Conservation (phyloP, 2,329 filamentous ascomycete species). For the Pseudogymnoascus sp. region DNA sequence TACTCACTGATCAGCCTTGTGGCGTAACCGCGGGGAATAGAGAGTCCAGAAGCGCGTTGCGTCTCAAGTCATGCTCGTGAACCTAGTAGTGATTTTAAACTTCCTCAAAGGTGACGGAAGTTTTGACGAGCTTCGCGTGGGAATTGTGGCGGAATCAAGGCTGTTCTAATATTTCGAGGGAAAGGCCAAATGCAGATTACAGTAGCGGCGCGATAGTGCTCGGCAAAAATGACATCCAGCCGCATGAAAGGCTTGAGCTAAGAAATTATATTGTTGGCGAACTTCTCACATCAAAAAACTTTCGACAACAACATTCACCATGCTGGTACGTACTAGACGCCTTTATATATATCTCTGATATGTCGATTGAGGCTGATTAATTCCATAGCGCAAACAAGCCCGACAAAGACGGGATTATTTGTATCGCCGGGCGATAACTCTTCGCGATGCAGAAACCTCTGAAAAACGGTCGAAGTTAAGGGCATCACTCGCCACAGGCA, state of each 20-base stretch:
- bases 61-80: slow-evolving; percentile 27
- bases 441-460: slow-evolving; percentile 85
- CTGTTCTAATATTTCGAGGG: slow-evolving; percentile 9
- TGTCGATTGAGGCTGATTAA: slow-evolving; percentile 4
- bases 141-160: slow-evolving; percentile 15
- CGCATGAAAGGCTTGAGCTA: slow-evolving; percentile 16
- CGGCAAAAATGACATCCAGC: slow-evolving; percentile 12
- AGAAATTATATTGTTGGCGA: slow-evolving; percentile 18
- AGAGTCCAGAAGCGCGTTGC: slow-evolving; percentile 19
- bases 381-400: slow-evolving; percentile 55
- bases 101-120: slow-evolving; percentile 13
- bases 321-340: background rate
- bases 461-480: slow-evolving; percentile 85
- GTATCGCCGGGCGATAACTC: slow-evolving; percentile 76
- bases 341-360: slow-evolving; percentile 15
- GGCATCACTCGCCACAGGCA: slow-evolving; percentile 78
- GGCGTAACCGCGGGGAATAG: slow-evolving; percentile 22
- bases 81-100: slow-evolving; percentile 13
- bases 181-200: slow-evolving; percentile 11
- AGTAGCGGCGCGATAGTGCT: slow-evolving; percentile 12
- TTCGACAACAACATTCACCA: slow-evolving; percentile 8
- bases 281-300: slow-evolving; percentile 13
- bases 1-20: slow-evolving; percentile 23
- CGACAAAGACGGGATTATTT: slow-evolving; percentile 79
- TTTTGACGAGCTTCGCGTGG: slow-evolving; percentile 14